Base-by-base conservation (phyloP, 257 asterid species). In the Salvia hispanica region DNA sequence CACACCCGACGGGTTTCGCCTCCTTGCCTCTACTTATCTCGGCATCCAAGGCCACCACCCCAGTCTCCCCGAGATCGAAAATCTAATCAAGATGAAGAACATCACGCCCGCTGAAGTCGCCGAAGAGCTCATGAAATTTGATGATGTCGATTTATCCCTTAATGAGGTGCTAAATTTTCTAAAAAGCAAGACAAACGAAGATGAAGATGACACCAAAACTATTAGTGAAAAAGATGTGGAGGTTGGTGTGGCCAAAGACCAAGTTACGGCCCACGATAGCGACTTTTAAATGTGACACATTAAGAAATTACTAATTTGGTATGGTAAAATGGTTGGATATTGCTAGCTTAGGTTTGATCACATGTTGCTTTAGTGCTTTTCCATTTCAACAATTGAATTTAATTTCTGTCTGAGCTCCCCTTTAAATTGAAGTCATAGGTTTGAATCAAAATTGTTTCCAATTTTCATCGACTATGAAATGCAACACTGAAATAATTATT, bases 41-140 rank as follows among this genome's bases (percentile, higher is more conserved):
- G 58, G 73, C 5, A 40, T 79, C 56, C 4, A 67, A 6, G 67
- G 63, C 14, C 59, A 18, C 1, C 81, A 87, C 1, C 62, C 69
- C 2, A 66, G 56, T 3, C 52, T 86, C 63, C 5, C 57, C 0
- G 85, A 88, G 59, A 84, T 85, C 47, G 66, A 73, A 39, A 80
- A 80, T 9, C 39, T 85, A 36, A 84, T 88, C 53, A 48, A 25
- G 59, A 53, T 6, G 10, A 73, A 69, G 69, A 51, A 81, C 18
- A 75, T 86, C 4, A 86, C 89, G 0, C 97, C 97, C 0, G 95
- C 97, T 0, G 91, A 88, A 46, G 89, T 85, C 28, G 96, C 97
- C 0, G 96, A 88, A 76, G 88, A 84, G 69, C 79, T 91, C 13
- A 81, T 91, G 96, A 84, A 80, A 64, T 79, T 79, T 34, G 95